Evolutionary conservation across 1,284 basidiomycete genomes (phyloP).

Genomic region (Omphalotus olearius): DNA sequence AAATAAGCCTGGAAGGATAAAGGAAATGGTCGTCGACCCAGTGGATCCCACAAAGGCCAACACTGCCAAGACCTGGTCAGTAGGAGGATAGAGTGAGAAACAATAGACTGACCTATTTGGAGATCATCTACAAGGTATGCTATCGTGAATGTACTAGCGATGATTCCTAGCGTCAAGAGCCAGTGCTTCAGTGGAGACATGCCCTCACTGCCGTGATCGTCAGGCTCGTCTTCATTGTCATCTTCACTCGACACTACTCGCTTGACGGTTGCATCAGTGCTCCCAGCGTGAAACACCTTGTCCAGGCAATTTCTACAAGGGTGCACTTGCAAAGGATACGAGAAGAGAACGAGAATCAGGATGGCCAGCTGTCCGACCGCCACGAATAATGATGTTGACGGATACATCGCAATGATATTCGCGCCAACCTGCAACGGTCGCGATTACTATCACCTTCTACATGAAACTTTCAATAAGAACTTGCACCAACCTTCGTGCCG

Average conservation of each 20-base stretch:
- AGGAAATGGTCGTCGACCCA: slow-evolving; percentile 95
- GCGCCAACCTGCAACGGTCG: slow-evolving; percentile 60
- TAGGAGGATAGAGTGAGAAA: not conserved
- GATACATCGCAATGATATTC: slow-evolving; percentile 95
- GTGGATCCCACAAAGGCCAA: slow-evolving; percentile 96
- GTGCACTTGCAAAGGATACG: slow-evolving; percentile 90
- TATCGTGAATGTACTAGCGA: slow-evolving; percentile 68
- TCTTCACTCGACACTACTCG: slow-evolving; percentile 27
- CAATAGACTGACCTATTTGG: slow-evolving; percentile 62
- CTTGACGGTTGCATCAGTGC: slow-evolving; percentile 20
- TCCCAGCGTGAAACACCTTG: slow-evolving; percentile 70
- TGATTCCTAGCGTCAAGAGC: slow-evolving; percentile 69
- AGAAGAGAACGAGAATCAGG: slow-evolving; percentile 85
- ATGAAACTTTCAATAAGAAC: not conserved
- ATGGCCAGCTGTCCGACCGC: slow-evolving; percentile 93
- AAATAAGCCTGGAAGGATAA: slow-evolving; percentile 90
- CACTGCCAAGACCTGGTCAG: slow-evolving; percentile 42
- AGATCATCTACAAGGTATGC: slow-evolving; percentile 84
- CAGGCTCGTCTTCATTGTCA: slow-evolving; percentile 46
- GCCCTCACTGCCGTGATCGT: slow-evolving; percentile 54
- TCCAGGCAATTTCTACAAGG: slow-evolving; percentile 93
- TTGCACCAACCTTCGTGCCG: slow-evolving; percentile 64
- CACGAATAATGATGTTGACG: slow-evolving; percentile 89
- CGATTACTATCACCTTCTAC: not conserved
- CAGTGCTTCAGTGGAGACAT: slow-evolving; percentile 75